A percentile compares a stretch with the other conserved stretches of the same genome.
These are phyloP conservation scores for Penicillium samsonianum DNA, from an alignment of 495 filamentous ascomycete genomes.

Conservation along the genomic window DNA sequence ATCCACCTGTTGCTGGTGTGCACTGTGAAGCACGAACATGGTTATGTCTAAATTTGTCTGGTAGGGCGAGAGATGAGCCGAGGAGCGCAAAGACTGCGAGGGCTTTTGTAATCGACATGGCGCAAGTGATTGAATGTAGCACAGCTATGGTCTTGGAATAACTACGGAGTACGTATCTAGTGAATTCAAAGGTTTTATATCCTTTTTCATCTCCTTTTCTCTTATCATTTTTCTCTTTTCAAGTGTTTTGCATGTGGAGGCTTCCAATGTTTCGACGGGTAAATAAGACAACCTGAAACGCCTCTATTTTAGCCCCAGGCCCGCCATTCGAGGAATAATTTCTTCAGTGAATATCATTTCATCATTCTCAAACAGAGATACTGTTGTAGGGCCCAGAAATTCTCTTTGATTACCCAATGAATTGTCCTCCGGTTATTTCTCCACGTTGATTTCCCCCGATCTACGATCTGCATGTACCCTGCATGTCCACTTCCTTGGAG, in stretches of 20 bases:
- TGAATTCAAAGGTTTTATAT: not conserved
- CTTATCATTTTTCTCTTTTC: not conserved
- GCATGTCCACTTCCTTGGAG: not conserved
- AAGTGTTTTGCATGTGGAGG: not conserved
- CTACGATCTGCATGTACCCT: not conserved
- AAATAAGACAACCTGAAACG: slow-evolving; percentile 11
- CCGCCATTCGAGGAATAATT: slow-evolving; percentile 24
- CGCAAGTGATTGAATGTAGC: not conserved
- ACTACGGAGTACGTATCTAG: not conserved
- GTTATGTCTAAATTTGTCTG: slow-evolving; percentile 11
- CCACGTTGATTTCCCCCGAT: not conserved
- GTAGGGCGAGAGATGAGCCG: slow-evolving; percentile 4
- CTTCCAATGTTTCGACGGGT: not conserved
- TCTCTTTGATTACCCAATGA: not conserved
- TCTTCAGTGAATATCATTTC: not conserved
- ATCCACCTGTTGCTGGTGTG: slow-evolving; percentile 38
- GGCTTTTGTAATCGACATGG: slow-evolving; percentile 1
- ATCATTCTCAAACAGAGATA: not conserved
- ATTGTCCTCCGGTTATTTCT: not conserved
- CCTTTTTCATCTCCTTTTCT: not conserved
- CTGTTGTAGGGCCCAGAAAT: too few species aligned
- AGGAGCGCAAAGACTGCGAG: slow-evolving; percentile 10
- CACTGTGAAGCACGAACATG: slow-evolving; percentile 30
- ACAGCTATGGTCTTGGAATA: not conserved
- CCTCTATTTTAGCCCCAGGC: not conserved